Evolutionary conservation across 805 yeast genomes (phyloP), one percentile per base, ranked within the genome.

Genomic region (Candida berthetii): DNA sequence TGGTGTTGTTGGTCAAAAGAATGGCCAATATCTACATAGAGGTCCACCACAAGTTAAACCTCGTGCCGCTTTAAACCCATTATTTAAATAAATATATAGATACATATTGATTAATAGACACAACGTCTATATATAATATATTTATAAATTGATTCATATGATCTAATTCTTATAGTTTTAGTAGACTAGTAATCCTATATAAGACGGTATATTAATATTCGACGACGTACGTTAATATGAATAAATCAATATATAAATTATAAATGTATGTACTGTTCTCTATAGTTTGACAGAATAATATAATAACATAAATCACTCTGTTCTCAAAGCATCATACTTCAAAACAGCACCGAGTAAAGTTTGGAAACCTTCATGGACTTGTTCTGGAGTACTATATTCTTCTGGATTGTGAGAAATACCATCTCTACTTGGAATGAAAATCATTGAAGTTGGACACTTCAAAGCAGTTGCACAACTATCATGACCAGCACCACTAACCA

Each of bases 401-500:
- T 69, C 74, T 9, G 81, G 83, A 56, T 79, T 80, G 57, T 82
- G 89, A 20, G 80, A 72, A 31, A 82, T 65, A 19, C 88, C 88
- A 51, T 77, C 81, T 48, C 64, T 72, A 25, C 82, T 73, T 7
- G 90, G 89, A 50, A 81, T 77, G 55, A 82, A 82, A 28, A 82
- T 75, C 88, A 82, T 82, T 2, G 86, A 74, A 0, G 89, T 81
- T 33, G 90, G 89, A 33, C 76, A 72, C 36, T 69, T 65, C 6
- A 62, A 50, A 8, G 76, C 68, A 2, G 83, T 77, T 18, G 74
- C 69, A 49, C 86, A 79, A 7, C 85, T 78, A 53, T 82, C 90
- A 49, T 82, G 90, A 10, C 85, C 87, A 5, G 89, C 87, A 24
- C 90, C 88, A 48, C 83, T 75, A 36, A 72, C 69, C 40, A 80